Conservation (phyloP, 805 yeast species). For the Dipodascus geniculatus region DNA sequence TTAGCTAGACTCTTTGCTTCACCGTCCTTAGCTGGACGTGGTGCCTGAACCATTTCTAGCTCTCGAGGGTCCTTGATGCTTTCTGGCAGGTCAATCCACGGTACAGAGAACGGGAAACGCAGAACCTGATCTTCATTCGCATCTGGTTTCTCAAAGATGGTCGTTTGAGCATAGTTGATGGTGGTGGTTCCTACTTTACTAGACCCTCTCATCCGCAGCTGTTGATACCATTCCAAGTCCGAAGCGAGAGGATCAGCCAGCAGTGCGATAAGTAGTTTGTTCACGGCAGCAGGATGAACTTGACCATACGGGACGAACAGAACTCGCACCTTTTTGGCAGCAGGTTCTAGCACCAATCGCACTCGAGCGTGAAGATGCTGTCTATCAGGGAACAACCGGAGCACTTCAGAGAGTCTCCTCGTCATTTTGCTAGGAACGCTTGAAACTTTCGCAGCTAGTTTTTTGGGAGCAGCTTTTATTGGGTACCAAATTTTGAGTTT, state of each 20-base stretch:
- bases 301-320: conserved; percentile 20
- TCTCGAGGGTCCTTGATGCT: conserved; percentile 21
- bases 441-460: not conserved
- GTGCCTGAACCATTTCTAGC: conserved; percentile 11
- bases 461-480: not conserved
- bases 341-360: conserved; percentile 10
- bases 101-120: conserved; percentile 17
- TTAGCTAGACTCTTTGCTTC: too few species aligned
- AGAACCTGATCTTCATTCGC: conserved; percentile 19
- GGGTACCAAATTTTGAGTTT: not conserved
- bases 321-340: conserved; percentile 16
- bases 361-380: conserved; percentile 21
- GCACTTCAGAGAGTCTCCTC: conserved; percentile 11
- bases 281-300: conserved; percentile 14
- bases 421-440: not conserved
- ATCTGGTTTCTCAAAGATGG: conserved; percentile 20
- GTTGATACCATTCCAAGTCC: conserved; percentile 21
- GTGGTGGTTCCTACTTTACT: conserved; percentile 24
- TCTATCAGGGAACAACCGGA: conserved; percentile 17
- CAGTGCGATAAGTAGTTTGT: conserved; percentile 20
- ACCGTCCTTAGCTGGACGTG: too few species aligned
- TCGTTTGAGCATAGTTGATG: conserved; percentile 15
- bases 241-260: conserved; percentile 26
- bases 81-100: conserved; percentile 17
- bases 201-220: conserved; percentile 18